Evolutionary conservation across 352 stramenopile genomes (phyloP).

Genomic region (Sclerospora graminicola): DNA sequence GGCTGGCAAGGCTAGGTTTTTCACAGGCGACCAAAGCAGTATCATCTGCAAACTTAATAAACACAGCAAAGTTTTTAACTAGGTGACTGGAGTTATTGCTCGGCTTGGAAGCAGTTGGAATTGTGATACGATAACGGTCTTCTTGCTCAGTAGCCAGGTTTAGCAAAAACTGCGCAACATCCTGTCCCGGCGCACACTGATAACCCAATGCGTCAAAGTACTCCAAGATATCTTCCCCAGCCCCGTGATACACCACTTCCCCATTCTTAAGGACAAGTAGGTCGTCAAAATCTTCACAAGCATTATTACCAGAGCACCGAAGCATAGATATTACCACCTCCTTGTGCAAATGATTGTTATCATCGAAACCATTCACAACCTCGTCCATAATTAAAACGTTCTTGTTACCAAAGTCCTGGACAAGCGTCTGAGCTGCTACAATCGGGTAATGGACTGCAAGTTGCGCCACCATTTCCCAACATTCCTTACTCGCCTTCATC

Average conservation of each 20-base stretch:
- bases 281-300: conserved; percentile 12
- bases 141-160: conserved; percentile 9
- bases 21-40: conserved; percentile 1
- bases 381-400: conserved; percentile 17
- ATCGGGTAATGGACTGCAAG: conserved; percentile 12
- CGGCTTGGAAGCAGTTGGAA: not conserved
- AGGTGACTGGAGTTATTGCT: not conserved
- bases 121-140: conserved; percentile 6
- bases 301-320: conserved; percentile 1
- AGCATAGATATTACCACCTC: conserved; percentile 10
- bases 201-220: conserved; percentile 14
- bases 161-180: conserved; percentile 19
- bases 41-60: conserved; percentile 10
- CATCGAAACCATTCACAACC: conserved; percentile 4
- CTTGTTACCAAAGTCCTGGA: conserved; percentile 10
- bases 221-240: conserved; percentile 7
- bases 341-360: conserved; percentile 6
- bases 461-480: conserved; percentile 6
- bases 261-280: conserved; percentile 14
- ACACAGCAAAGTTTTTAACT: conserved; percentile 4
- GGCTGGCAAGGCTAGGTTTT: not conserved
- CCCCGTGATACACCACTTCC: conserved; percentile 8
- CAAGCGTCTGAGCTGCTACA: conserved; percentile 11
- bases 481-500: conserved; percentile 7
- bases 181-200: conserved; percentile 8